A percentile compares a stretch with the other conserved stretches of the same genome.
These are phyloP conservation scores for Suhomyces pyralidae DNA, from an alignment of 805 yeast genomes.

Conservation along the genomic window DNA sequence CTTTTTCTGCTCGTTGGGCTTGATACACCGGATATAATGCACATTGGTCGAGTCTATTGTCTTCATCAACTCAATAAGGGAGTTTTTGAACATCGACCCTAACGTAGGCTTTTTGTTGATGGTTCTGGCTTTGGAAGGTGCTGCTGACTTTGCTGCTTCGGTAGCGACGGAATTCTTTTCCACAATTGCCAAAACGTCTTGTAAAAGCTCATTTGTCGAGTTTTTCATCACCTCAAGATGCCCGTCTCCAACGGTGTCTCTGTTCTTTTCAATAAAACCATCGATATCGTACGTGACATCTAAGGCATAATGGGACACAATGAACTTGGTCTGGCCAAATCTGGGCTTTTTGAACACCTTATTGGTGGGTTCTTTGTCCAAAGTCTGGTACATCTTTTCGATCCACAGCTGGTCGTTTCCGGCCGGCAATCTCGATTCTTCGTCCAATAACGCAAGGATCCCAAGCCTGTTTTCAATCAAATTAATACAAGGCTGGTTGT, in stretches of 20 bases:
- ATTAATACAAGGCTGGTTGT: constrained; percentile 94
- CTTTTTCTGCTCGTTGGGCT: constrained; percentile 89
- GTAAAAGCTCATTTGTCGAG: constrained; percentile 63
- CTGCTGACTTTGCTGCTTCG: constrained; percentile 32
- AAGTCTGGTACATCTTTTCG: constrained; percentile 80
- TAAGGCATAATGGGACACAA: constrained; percentile 90
- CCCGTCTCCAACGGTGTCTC: constrained; percentile 97
- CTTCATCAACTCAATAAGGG: constrained; percentile 86
- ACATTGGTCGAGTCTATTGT: constrained; percentile 94
- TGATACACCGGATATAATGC: constrained; percentile 95
- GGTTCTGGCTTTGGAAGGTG: constrained; percentile 28
- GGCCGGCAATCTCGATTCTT: constrained; percentile 91
- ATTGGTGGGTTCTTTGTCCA: constrained; percentile 73
- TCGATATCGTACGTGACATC: constrained; percentile 90
- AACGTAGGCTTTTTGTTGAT: constrained; percentile 82
- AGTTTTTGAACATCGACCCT: constrained; percentile 90
- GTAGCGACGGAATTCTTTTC: constrained; percentile 56
- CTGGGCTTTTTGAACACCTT: constrained; percentile 88
- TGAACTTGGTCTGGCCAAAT: constrained; percentile 86
- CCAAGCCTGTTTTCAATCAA: constrained; percentile 89
- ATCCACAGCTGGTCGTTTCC: constrained; percentile 93
- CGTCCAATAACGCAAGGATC: constrained; percentile 83
- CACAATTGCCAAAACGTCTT: constrained; percentile 60
- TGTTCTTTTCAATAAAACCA: constrained; percentile 93
- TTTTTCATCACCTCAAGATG: constrained; percentile 79